Conservation (phyloP, 495 filamentous ascomycete genomes). For the Hypoxylon fuscum region DNA sequence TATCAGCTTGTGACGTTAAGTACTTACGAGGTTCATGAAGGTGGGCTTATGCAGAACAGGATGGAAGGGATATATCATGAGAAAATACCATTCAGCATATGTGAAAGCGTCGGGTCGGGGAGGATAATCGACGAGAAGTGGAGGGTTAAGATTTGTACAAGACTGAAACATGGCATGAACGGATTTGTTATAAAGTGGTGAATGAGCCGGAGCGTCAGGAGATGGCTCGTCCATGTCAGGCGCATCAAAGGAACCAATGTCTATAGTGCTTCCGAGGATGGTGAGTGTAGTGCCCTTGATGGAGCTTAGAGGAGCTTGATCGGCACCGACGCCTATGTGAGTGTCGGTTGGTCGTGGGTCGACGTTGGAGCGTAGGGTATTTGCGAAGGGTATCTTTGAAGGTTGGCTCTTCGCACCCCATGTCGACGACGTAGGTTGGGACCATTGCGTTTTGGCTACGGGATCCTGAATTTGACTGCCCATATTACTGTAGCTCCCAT, state of each 20-base stretch:
- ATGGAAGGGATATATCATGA: conserved; percentile 74
- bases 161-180: conserved; percentile 72
- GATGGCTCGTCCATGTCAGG: conserved; percentile 69
- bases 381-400: conserved; percentile 36
- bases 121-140: conserved; percentile 65
- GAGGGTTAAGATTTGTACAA: conserved; percentile 65
- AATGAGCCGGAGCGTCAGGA: conserved; percentile 48
- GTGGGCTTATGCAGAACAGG: conserved; percentile 76
- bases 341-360: conserved; percentile 65
- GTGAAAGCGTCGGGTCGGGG: conserved; percentile 63
- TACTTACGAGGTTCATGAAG: conserved; percentile 70
- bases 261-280: conserved; percentile 79
- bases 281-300: conserved; percentile 78
- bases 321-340: conserved; percentile 75
- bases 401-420: conserved; percentile 58
- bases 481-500: conserved; percentile 38
- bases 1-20: too few species aligned
- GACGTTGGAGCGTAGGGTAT: conserved; percentile 34
- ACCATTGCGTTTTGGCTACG: conserved; percentile 50
- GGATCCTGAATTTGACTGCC: conserved; percentile 44
- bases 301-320: conserved; percentile 71
- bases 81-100: conserved; percentile 77
- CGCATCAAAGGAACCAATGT: conserved; percentile 74
- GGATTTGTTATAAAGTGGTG: conserved; percentile 70
- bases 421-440: conserved; percentile 54